A percentile compares a stretch with the other conserved stretches of the same genome.
phyloP scores from a whole-genome alignment of 768 basidiomycete species.

The Ramaria sp. region DNA sequence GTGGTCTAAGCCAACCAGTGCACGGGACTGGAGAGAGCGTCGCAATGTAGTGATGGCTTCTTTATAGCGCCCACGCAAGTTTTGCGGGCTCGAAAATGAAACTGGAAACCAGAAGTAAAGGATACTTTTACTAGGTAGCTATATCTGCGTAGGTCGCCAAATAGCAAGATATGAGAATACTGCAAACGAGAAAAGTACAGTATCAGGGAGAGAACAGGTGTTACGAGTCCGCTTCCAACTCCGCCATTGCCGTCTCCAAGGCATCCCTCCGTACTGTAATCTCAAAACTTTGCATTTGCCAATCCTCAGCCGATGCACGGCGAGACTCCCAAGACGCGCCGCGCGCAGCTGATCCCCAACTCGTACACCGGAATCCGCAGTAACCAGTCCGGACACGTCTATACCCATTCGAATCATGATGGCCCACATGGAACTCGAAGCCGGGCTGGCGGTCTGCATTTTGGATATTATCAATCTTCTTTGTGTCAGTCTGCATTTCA shows the following conservation, averaged over 20 bases:
- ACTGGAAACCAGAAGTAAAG: neutral
- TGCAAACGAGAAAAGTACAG: neutral
- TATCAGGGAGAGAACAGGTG: neutral
- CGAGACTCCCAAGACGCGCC: no score
- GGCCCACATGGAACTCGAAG: no score
- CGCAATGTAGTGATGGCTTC: constrained; percentile 8
- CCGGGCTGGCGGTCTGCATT: no score
- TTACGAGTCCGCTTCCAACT: neutral
- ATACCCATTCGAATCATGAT: no score
- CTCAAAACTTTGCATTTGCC: no score
- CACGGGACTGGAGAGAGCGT: constrained; percentile 1
- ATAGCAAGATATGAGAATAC: neutral
- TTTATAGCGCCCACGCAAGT: neutral
- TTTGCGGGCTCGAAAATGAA: neutral
- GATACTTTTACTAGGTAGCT: constrained; percentile 2
- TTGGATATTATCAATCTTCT: no score
- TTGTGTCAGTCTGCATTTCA: no score
- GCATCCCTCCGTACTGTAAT: no score
- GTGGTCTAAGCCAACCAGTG: constrained; percentile 3
- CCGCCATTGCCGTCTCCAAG: neutral
- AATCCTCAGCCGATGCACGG: no score
- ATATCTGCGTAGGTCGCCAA: neutral
- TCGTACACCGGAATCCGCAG: neutral
- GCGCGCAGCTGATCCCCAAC: no score
- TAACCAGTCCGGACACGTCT: neutral